Base-by-base conservation (phyloP, 306 rosid genomes). In the Prunus armeniaca region DNA sequence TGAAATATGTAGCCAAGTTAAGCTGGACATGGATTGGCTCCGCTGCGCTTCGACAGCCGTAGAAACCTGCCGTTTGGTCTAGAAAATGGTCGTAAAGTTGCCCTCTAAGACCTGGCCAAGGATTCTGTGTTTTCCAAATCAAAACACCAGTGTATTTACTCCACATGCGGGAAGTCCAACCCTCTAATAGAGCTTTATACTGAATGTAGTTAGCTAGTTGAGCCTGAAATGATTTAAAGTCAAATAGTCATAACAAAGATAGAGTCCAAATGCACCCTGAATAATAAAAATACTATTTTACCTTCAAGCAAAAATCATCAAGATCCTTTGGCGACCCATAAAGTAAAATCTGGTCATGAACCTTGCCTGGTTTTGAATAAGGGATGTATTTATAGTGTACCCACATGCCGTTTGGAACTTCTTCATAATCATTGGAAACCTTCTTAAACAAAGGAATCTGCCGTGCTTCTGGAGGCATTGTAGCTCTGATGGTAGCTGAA, bases 31-130 rank as follows among this genome's bases (percentile, higher is more conserved):
- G 98, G 77, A 94, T 78, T 57, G 97, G 93, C 78, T 94, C 98
- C 3, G 96, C 97, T 56, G 97, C 98, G 32, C 88, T 74, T 47
- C 95, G 90, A 84, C 97, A 94, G 46, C 97, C 97, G 86, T 87
- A 91, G 87, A 94, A 91, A 76, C 97, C 98, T 2, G 98, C 97
- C 1, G 93, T 94, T 81, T 91, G 98, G 86, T 94, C 97, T 51
- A 88, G 92, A 66, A 94, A 91, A 82, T 91, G 98, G 75, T 94
- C 97, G n/a, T 94, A 91, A 82, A 94, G 89, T 81, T 94, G 98
- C 71, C 98, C 98, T 84, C 97, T 88, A 55, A 94, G 90, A 80
- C 98, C 98, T 24, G 98, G 87, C 98, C 98, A 94, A 41, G 97
- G 98, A 85, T 91, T 91, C 78, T 90, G 97, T 34, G 98, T 90